Evolutionary conservation across 1,284 basidiomycete genomes (phyloP).

Genomic region (Rhizopogon parksii): DNA sequence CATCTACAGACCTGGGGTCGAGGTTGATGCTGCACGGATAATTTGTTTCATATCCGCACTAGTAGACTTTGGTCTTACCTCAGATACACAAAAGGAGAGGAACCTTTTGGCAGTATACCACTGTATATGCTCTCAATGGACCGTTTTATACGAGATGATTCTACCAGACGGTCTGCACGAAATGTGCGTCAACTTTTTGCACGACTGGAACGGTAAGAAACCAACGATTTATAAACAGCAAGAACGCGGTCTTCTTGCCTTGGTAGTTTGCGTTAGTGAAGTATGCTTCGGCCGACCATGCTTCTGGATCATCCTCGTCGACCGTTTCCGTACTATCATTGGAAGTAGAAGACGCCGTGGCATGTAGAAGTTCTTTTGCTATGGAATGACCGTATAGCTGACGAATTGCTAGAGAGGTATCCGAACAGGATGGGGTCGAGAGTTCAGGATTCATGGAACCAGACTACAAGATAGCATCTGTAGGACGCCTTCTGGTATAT

Average conservation of each 20-base stretch:
- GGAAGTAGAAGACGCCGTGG: slow-evolving; percentile 35
- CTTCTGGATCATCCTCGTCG: slow-evolving; percentile 31
- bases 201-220: slow-evolving; percentile 10
- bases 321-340: slow-evolving; percentile 11
- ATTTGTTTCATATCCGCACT: background rate
- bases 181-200: background rate
- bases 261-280: slow-evolving; percentile 89
- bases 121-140: slow-evolving; percentile 86
- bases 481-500: background rate
- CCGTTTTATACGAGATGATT: slow-evolving; percentile 81
- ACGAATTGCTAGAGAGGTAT: slow-evolving; percentile 68
- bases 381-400: slow-evolving; percentile 78
- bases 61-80: slow-evolving; percentile 42
- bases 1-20: slow-evolving; percentile 85
- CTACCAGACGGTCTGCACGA: slow-evolving; percentile 81
- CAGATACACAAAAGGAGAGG: slow-evolving; percentile 88
- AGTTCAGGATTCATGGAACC: slow-evolving; percentile 74
- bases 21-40: slow-evolving; percentile 59
- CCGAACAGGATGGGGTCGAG: slow-evolving; percentile 70
- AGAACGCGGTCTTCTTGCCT: slow-evolving; percentile 76
- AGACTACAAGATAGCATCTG: slow-evolving; percentile 38
- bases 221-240: slow-evolving; percentile 97
- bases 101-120: slow-evolving; percentile 85
- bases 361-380: slow-evolving; percentile 73
- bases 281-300: slow-evolving; percentile 68